Evolutionary conservation across 331 rosid genomes (phyloP), one percentile per base, ranked within the genome.

Genomic region (Saraca asoca): DNA sequence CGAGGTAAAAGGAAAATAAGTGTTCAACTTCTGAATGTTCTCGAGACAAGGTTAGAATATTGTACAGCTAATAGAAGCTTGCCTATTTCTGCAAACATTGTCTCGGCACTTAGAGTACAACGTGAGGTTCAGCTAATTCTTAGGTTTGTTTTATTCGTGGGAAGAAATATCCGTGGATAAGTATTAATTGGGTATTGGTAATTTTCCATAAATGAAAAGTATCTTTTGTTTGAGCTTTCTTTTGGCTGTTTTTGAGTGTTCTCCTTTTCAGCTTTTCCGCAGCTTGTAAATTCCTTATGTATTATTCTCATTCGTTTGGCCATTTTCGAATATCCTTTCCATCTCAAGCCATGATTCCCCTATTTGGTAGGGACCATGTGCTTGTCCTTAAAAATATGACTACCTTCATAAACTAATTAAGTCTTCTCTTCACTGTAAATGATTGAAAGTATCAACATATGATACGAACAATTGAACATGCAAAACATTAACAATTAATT

Each of bases 61-160:
- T 74, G 77, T 75, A 77, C 52, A 75, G 80, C 44, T 75, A 62
- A 80, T 84, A 75, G 60, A 75, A 71, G 71, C 44, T n/a, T 66
- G 16, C 51, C 41, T 60, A 24, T 46, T 50, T 70, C 75, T 71
- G 75, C 75, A 41, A 24, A 6, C 60, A 49, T 59, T 35, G 66
- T 59, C 69, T 33, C 55, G 2, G 33, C 14, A 52, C 53, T 50
- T 66, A 19, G 49, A 58, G 65, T 48, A 54, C 66, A 9, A 11
- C 2, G 4, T 53, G 51, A 45, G 72, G 46, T 24, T 75, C 64
- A 29, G 60, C 80, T 66, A 65, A 76, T 61, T 80, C 72, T 45
- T 56, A 42, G 72, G 75, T 58, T 58, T 44, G 70, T 68, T 72
- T 69, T 64, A 52, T 37, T 68, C 74, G 24, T 53, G 18, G 48